phyloP scores from a whole-genome alignment of 805 yeast genomes.

The Kregervanrija pseudodelftensis region DNA sequence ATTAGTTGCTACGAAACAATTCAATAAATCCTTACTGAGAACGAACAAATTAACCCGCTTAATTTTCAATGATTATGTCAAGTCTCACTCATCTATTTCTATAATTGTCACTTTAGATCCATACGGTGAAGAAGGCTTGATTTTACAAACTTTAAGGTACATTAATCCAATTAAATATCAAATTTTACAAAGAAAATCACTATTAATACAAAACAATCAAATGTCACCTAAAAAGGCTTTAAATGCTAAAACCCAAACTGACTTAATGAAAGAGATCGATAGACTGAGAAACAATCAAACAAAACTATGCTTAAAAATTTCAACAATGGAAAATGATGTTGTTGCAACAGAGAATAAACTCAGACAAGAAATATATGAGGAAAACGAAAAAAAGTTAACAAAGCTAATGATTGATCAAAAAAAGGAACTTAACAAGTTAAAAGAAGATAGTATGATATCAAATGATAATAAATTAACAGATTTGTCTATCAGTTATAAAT shows the following conservation, averaged over 20 bases:
- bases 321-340: constrained; percentile 19
- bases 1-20: constrained; percentile 30
- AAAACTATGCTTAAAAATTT: constrained; percentile 16
- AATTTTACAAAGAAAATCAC: constrained; percentile 17
- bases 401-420: constrained; percentile 31
- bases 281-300: constrained; percentile 19
- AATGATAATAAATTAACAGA: constrained; percentile 27
- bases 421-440: constrained; percentile 26
- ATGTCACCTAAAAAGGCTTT: background rate
- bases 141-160: constrained; percentile 25
- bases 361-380: constrained; percentile 24
- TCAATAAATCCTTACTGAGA: constrained; percentile 37
- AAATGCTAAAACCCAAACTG: constrained; percentile 13
- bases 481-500: constrained; percentile 28
- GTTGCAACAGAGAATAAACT: constrained; percentile 24
- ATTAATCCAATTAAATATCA: constrained; percentile 25
- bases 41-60: constrained; percentile 43
- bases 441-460: constrained; percentile 16
- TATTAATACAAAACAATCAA: constrained; percentile 1
- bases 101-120: constrained; percentile 35
- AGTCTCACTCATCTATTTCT: constrained; percentile 24
- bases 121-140: constrained; percentile 29
- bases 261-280: constrained; percentile 21
- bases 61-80: constrained; percentile 38
- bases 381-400: constrained; percentile 29